These are phyloP conservation scores for Pseudocercospora musae DNA, from an alignment of 2,329 filamentous ascomycete species.

Conservation along the genomic window DNA sequence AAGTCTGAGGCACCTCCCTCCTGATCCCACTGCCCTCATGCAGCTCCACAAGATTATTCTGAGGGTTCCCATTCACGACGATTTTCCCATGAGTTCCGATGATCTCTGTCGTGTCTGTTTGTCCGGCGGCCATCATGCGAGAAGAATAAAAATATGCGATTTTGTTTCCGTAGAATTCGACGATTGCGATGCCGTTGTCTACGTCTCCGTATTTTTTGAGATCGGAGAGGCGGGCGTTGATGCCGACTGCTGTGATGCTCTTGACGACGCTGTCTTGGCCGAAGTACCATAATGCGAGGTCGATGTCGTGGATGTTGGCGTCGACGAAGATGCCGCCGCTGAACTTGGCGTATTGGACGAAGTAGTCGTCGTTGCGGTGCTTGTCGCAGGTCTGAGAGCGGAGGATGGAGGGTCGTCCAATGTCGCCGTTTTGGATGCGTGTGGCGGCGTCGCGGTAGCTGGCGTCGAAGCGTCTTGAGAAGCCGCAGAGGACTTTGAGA, in stretches of 20 bases:
- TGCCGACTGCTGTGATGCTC: slow-evolving; percentile 54
- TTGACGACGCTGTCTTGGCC: slow-evolving; percentile 54
- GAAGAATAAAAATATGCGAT: slow-evolving; percentile 63
- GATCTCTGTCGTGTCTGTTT: slow-evolving; percentile 65
- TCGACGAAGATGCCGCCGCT: slow-evolving; percentile 69
- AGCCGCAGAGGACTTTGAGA: slow-evolving; percentile 65
- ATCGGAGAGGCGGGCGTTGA: slow-evolving; percentile 58
- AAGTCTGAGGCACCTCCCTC: slow-evolving; percentile 59
- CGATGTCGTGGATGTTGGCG: slow-evolving; percentile 68
- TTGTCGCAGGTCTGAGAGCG: slow-evolving; percentile 67
- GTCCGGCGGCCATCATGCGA: slow-evolving; percentile 65
- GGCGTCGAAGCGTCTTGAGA: slow-evolving; percentile 64
- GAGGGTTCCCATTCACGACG: slow-evolving; percentile 58
- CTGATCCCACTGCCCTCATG: slow-evolving; percentile 54
- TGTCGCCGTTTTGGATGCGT: slow-evolving; percentile 52
- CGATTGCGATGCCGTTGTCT: slow-evolving; percentile 61
- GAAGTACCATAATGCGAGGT: slow-evolving; percentile 63
- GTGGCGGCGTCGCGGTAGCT: slow-evolving; percentile 60
- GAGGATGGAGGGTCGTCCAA: slow-evolving; percentile 59
- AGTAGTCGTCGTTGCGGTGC: slow-evolving; percentile 63
- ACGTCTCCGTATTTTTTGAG: slow-evolving; percentile 57
- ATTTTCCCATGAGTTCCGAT: slow-evolving; percentile 65
- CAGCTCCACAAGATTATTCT: slow-evolving; percentile 54
- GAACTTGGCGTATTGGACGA: slow-evolving; percentile 64
- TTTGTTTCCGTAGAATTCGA: slow-evolving; percentile 63